A percentile compares a stretch with the other conserved stretches of the same genome.
phyloP scores from a whole-genome alignment of 1,139 yeast species.

The Pichia sp. region DNA sequence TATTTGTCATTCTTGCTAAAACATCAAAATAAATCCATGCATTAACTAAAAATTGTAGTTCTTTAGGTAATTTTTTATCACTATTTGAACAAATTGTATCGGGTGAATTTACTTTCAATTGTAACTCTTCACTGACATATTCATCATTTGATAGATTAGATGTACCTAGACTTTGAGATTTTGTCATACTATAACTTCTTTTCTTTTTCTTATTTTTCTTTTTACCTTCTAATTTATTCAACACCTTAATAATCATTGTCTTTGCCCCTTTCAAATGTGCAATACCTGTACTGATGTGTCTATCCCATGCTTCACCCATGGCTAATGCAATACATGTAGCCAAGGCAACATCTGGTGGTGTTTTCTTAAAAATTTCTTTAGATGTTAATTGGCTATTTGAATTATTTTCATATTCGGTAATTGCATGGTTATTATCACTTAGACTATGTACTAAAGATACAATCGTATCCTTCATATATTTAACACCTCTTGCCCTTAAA shows the following conservation, averaged over 20 bases:
- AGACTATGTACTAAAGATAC: slow-evolving; percentile 53
- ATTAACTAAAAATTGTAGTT: slow-evolving; percentile 51
- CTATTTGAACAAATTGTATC: neutral
- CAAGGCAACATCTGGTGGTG: slow-evolving; percentile 45
- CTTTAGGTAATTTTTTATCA: slow-evolving; percentile 32
- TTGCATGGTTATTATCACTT: slow-evolving; percentile 31
- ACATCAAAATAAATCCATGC: slow-evolving; percentile 64
- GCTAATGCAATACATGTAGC: slow-evolving; percentile 60
- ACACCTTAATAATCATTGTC: slow-evolving; percentile 48
- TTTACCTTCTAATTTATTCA: slow-evolving; percentile 21
- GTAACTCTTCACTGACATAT: neutral
- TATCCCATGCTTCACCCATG: slow-evolving; percentile 63
- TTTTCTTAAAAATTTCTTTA: slow-evolving; percentile 4
- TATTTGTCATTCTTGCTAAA: slow-evolving; percentile 56
- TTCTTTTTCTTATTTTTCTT: slow-evolving; percentile 11
- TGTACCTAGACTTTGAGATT: neutral
- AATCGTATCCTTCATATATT: slow-evolving; percentile 55
- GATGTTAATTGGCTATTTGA: neutral
- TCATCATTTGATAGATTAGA: neutral
- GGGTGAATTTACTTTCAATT: neutral
- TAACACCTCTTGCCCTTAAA: slow-evolving; percentile 44
- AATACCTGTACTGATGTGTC: slow-evolving; percentile 57
- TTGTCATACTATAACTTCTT: neutral
- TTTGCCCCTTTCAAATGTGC: slow-evolving; percentile 64
- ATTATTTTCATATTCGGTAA: slow-evolving; percentile 20